Evolutionary conservation across 208 protist genomes (phyloP).

Genomic region (Leishmania tarentolae): DNA sequence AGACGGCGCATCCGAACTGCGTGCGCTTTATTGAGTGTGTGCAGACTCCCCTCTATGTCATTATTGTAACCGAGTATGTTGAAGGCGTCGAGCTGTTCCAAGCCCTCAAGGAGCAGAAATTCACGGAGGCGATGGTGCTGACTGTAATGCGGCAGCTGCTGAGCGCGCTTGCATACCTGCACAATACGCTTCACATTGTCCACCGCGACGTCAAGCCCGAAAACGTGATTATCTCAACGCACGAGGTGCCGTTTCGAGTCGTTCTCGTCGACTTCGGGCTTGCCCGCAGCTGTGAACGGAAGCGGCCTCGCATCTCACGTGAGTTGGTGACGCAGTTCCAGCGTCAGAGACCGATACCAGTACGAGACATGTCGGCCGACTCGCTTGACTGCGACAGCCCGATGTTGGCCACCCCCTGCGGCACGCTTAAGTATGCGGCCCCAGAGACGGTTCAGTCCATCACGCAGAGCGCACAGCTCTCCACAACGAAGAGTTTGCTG

Average conservation of each 20-base stretch:
- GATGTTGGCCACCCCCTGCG: constrained; percentile 83
- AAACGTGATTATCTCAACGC: constrained; percentile 74
- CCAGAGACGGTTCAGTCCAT: constrained; percentile 83
- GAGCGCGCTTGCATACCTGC: constrained; percentile 76
- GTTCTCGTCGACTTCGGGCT: constrained; percentile 89
- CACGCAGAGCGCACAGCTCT: constrained; percentile 51
- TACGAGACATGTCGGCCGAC: constrained; percentile 32
- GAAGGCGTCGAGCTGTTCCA: constrained; percentile 82
- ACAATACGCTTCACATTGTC: constrained; percentile 71
- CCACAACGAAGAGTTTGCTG: constrained; percentile 69
- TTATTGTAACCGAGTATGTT: constrained; percentile 88
- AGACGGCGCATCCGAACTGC: constrained; percentile 70
- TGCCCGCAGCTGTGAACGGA: constrained; percentile 39
- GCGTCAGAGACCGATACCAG: constrained; percentile 7
- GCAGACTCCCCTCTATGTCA: constrained; percentile 74
- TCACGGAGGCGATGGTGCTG: constrained; percentile 67
- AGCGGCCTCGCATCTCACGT: constrained; percentile 17
- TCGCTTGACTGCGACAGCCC: constrained; percentile 68
- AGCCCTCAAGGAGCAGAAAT: constrained; percentile 48
- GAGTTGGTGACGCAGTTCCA: constrained; percentile 18
- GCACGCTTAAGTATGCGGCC: constrained; percentile 84
- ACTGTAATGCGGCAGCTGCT: constrained; percentile 79
- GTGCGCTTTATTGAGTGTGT: constrained; percentile 73
- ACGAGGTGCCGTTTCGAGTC: constrained; percentile 42
- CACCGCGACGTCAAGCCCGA: constrained; percentile 91